Evolutionary conservation across 208 protist genomes (phyloP), one percentile per base, ranked within the genome.

Genomic region (Acanthamoeba sp.): DNA sequence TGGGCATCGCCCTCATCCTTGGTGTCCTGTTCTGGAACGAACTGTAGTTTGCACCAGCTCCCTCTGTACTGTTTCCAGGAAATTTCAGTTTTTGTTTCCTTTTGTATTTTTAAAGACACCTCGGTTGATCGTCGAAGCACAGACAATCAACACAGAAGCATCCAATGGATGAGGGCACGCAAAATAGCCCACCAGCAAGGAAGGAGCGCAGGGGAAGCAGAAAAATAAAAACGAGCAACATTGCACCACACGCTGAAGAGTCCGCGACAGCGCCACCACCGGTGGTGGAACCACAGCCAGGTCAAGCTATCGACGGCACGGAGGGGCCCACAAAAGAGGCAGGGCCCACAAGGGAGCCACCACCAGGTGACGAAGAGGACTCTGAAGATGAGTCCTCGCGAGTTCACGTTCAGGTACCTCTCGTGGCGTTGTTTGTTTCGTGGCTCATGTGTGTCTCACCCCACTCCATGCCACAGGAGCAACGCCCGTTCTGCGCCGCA

Each of bases 1-100:
- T 88, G 78, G 78, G 78, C 24, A 88, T 88, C 29, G 45, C 32
- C 18, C 78, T 88, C 45, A 88, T 88, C 34, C 22, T 88, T 24
- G 40, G 29, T 16, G 78, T 88, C 16, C 78, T 88, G 27, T 88
- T 88, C 50, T 88, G 78, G 78, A 88, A 88, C 34, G 78, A 88
- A 36, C n/a, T 88, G 38, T 80, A 80, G 32, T 20, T 24, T 20
- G 5, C 1, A 27, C 34, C 16, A 40, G 64, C 38, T 40, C 16
- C 64, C 16, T 16, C 32, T 71, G 32, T 40, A 40, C 24, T 29
- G 0, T 29, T 29, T 64, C 57, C 1, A 2, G 24, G 5, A 64
- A 7, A 64, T 64, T 64, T 64, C 57, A 27, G 24, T 66, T 64
- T 64, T 34, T 32, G 12, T 32, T 66, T 34, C 29, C 24, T 66